These are phyloP conservation scores for Colletotrichum theobromicola DNA, from an alignment of 2,329 filamentous ascomycete species.

Conservation along the genomic window DNA sequence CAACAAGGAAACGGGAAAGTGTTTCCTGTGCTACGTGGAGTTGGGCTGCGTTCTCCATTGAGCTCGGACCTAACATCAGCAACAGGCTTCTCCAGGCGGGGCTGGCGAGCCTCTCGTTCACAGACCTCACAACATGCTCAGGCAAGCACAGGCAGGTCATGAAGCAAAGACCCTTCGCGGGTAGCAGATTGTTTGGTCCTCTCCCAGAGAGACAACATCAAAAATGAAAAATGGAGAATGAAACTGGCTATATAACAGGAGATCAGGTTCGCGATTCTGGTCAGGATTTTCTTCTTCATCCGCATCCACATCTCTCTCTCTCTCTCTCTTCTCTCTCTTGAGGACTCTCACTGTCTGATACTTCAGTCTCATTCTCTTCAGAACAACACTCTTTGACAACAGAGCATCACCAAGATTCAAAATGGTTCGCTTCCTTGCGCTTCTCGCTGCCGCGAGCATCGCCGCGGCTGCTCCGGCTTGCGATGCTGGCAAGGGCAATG, in stretches of 20 bases:
- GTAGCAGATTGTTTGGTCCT: fast-evolving
- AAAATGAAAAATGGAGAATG: neutral
- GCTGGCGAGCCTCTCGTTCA: neutral
- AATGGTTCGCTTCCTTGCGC: neutral
- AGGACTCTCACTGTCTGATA: neutral
- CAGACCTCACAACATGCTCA: neutral
- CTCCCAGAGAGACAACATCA: neutral
- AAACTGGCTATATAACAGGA: neutral
- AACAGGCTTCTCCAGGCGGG: neutral
- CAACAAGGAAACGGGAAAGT: neutral
- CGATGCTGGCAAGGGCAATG: neutral
- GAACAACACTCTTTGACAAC: neutral
- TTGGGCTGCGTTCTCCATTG: neutral
- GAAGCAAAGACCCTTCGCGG: neutral
- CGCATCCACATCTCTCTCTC: neutral
- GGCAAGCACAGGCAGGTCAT: neutral
- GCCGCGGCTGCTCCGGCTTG: neutral
- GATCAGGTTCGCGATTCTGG: neutral
- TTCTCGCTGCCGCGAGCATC: neutral
- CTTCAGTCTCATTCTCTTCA: neutral
- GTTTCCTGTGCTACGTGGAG: neutral
- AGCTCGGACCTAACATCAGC: neutral
- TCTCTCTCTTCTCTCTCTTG: neutral
- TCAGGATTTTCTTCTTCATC: neutral
- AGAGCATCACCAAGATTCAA: neutral